Base-by-base conservation (phyloP, 192 early-diverging fungal species). In the Linnemannia elongata region DNA sequence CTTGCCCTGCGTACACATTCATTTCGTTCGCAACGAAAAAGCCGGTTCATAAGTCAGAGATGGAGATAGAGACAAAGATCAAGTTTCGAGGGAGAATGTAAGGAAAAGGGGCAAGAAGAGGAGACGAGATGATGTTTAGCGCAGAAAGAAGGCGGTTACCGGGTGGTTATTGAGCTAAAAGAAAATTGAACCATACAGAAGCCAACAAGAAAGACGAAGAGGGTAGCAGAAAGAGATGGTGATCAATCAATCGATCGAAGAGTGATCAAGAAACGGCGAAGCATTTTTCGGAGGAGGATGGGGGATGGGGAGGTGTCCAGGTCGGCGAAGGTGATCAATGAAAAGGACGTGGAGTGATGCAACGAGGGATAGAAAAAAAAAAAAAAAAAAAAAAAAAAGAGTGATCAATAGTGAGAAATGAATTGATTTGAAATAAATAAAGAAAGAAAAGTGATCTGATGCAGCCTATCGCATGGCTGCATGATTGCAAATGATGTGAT, bases 401-500 rank as follows among this genome's bases (percentile, higher is more conserved):
- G n/a, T 33, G 30, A 66, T 66, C 27, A 33, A 30, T 6, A 33
- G 27, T 33, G 27, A 6, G 55, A 27, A 57, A 57, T 57, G 55
- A 57, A 57, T 57, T 24, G n/a, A 57, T 52, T 52, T 52, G 49
- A 22, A 45, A 45, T 6, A 45, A 45, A 45, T 6, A 6, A 45
- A 45, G 44, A 45, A 45, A 45, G 8, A 6, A 45, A 52, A 52
- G 69, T 17, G 30, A 70, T 39, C 13, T 12, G 69, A 18, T 18
- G 49, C 49, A 35, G 38, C 38, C 70, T 72, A 42, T 41, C 38
- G 30, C 8, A 4, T 33, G 60, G 42, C 47, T 42, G 42, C 38
- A 74, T 76, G 74, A 60, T 41, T 54, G 35, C 33, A 60, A 60
- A 76, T 76, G 74, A 60, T 76, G 74, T 49, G 52, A 76, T 60